Percentiles rank a stretch among this genome's conserved stretches.
Evolutionary conservation across 2,329 filamentous ascomycete species (phyloP).

Genomic region (Beauveria sp.): DNA sequence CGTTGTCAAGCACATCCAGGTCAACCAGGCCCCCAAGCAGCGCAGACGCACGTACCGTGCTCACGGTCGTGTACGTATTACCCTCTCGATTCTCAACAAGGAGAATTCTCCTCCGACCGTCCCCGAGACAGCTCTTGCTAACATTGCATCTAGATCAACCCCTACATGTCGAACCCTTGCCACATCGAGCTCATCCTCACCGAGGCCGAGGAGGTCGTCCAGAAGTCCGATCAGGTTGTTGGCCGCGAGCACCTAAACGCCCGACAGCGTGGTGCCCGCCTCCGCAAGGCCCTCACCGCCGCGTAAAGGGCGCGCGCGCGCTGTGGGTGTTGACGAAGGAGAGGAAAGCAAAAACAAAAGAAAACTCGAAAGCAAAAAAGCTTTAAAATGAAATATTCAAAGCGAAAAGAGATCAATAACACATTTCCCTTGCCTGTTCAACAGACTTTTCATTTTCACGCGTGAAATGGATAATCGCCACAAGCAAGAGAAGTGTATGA

Average conservation of each 20-base stretch:
- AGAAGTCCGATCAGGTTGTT: conserved; percentile 83
- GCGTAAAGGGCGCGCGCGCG: conserved; percentile 39
- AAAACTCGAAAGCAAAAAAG: conserved; percentile 11
- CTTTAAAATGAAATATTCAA: conserved; percentile 13
- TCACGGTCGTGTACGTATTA: conserved; percentile 89
- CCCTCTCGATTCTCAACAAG: not conserved
- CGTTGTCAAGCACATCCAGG: conserved; percentile 99
- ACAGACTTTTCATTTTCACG: not conserved
- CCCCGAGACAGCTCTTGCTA: not conserved
- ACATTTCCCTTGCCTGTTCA: conserved; percentile 12
- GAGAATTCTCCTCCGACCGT: not conserved
- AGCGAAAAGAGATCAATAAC: conserved; percentile 12
- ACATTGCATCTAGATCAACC: conserved; percentile 71
- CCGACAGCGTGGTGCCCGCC: conserved; percentile 77
- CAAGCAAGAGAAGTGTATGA: conserved; percentile 1
- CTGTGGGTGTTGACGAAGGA: not conserved
- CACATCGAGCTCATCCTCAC: conserved; percentile 99
- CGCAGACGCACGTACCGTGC: conserved; percentile 98
- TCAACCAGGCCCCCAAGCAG: conserved; percentile 99
- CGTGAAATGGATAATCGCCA: conserved; percentile 7
- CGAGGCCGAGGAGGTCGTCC: conserved; percentile 90
- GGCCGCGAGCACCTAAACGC: conserved; percentile 67
- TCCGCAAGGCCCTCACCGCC: conserved; percentile 57
- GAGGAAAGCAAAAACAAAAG: not conserved
- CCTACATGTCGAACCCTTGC: conserved; percentile 99